Evolutionary conservation across 225 moss, liverwort and hornwort genomes (phyloP).

Genomic region (Climacium dendroides): DNA sequence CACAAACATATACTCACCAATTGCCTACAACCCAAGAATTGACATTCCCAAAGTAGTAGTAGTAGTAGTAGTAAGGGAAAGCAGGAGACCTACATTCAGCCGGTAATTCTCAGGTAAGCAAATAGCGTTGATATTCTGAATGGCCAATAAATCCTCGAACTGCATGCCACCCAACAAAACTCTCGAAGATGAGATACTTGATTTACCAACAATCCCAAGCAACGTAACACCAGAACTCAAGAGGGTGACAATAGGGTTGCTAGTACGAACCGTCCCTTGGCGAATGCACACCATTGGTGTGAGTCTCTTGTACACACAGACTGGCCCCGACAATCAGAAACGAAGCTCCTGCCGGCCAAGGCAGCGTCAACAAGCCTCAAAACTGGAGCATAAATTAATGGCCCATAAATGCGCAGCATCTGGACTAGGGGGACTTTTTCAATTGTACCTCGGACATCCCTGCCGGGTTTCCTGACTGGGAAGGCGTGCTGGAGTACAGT

Average conservation of each 20-base stretch:
- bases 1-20: background rate
- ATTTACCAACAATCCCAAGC: background rate
- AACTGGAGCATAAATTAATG: too few species aligned
- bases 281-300: constrained; percentile 87
- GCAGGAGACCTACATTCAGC: constrained; percentile 37
- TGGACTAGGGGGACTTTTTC: background rate
- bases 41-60: background rate
- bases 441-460: constrained; percentile 6
- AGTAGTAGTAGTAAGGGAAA: background rate
- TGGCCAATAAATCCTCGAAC: constrained; percentile 79
- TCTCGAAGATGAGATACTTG: background rate
- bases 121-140: constrained; percentile 85
- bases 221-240: background rate
- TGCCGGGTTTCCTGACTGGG: background rate
- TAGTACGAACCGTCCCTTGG: constrained; percentile 60
- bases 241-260: background rate
- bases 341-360: background rate
- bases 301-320: background rate
- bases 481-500: background rate
- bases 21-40: background rate
- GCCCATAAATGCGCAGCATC: background rate
- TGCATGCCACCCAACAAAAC: constrained; percentile 4
- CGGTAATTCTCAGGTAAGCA: constrained; percentile 94
- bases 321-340: background rate
- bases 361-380: background rate